A percentile compares a stretch with the other conserved stretches of the same genome.
These are phyloP conservation scores for Serendipita sp. DNA, from an alignment of 1,284 basidiomycete genomes.

Conservation along the genomic window DNA sequence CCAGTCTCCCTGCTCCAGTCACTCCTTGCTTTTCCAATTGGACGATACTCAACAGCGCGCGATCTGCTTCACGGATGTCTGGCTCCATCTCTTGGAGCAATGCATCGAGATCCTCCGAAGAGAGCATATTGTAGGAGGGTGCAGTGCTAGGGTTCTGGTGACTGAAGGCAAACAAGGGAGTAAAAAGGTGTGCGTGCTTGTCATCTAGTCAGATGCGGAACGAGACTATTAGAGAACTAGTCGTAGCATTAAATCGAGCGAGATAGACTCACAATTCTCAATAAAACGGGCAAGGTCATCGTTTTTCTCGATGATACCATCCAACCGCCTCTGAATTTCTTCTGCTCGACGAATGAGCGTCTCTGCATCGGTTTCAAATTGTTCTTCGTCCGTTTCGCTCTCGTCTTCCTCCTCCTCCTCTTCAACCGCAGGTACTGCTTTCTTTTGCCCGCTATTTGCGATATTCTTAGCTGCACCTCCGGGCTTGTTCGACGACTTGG, in stretches of 20 bases:
- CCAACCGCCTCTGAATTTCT: slow-evolving; percentile 42
- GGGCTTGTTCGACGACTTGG: neutral
- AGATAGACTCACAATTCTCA: slow-evolving; percentile 41
- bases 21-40: slow-evolving; percentile 53
- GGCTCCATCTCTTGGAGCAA: slow-evolving; percentile 62
- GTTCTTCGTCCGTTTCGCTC: slow-evolving; percentile 30
- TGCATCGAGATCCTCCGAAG: slow-evolving; percentile 49
- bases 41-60: slow-evolving; percentile 63
- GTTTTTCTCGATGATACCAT: slow-evolving; percentile 43
- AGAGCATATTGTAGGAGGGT: slow-evolving; percentile 46
- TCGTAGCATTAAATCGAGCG: neutral
- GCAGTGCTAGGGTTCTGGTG: slow-evolving; percentile 31
- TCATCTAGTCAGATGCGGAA: slow-evolving; percentile 35
- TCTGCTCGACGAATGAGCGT: slow-evolving; percentile 43
- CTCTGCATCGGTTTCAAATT: neutral
- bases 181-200: slow-evolving; percentile 54
- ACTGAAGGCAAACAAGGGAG: slow-evolving; percentile 56
- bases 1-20: slow-evolving; percentile 51
- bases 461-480: neutral
- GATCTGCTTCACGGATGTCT: slow-evolving; percentile 63
- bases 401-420: slow-evolving; percentile 16
- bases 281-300: slow-evolving; percentile 61
- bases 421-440: neutral
- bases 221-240: neutral
- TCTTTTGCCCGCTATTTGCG: slow-evolving; percentile 6